These are phyloP conservation scores for Fusarium guadeloupense DNA, from an alignment of 2,329 filamentous ascomycete genomes.

Conservation along the genomic window DNA sequence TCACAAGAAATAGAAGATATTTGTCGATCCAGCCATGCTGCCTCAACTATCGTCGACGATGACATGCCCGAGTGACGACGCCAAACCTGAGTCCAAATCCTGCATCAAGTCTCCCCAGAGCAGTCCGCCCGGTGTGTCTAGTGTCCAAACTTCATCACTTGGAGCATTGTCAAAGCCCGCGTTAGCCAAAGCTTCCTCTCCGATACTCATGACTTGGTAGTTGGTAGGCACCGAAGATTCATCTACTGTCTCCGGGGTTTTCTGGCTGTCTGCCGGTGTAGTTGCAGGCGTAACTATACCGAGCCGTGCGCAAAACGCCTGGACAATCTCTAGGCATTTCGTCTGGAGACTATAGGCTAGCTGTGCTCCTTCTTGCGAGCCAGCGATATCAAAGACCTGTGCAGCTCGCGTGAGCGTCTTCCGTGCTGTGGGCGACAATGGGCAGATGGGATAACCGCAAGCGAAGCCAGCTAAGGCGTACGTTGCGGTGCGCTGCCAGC, in stretches of 20 bases:
- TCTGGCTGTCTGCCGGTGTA: conserved; percentile 1
- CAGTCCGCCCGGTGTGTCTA: conserved; percentile 21
- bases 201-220: conserved; percentile 26
- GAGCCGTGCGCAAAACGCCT: conserved; percentile 32
- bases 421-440: conserved; percentile 32
- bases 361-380: conserved; percentile 1
- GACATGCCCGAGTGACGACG: conserved; percentile 43
- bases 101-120: conserved; percentile 40
- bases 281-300: conserved; percentile 30
- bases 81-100: conserved; percentile 32
- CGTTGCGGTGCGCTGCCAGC: conserved; percentile 44
- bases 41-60: conserved; percentile 6
- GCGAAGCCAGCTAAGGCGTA: conserved; percentile 36
- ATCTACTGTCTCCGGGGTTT: neutral
- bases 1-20: neutral
- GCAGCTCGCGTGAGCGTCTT: conserved; percentile 24
- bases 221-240: neutral
- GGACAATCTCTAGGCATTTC: conserved; percentile 28
- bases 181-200: conserved; percentile 8
- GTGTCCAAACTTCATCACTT: conserved; percentile 20
- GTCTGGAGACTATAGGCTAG: conserved; percentile 16
- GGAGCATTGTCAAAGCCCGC: conserved; percentile 1
- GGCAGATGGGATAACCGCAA: conserved; percentile 41
- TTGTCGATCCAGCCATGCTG: neutral
- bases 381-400: conserved; percentile 23